These are phyloP conservation scores for Beauveria rudraprayagi DNA, from an alignment of 2,329 filamentous ascomycete species.

Conservation along the genomic window DNA sequence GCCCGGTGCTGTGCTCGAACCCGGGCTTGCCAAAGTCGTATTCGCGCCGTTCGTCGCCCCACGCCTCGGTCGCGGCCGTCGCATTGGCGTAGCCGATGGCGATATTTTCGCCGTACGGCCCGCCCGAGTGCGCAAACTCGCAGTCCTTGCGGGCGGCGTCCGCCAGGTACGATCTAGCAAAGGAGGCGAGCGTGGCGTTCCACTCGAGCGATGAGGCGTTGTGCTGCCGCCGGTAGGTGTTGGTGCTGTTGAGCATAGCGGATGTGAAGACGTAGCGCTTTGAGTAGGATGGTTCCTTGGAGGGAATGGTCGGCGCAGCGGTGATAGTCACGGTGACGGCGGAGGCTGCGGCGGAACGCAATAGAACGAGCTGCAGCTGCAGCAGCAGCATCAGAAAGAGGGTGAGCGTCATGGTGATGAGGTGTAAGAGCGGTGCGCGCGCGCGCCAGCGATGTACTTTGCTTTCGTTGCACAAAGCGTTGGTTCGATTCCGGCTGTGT, in stretches of 20 bases:
- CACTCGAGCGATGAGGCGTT: conserved; percentile 51
- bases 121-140: conserved; percentile 47
- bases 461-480: no score
- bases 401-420: neutral
- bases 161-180: conserved; percentile 43
- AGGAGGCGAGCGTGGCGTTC: conserved; percentile 55
- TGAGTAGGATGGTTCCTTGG: conserved; percentile 26
- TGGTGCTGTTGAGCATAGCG: conserved; percentile 58
- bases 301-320: conserved; percentile 24
- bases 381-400: neutral
- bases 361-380: neutral
- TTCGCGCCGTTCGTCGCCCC: conserved; percentile 45
- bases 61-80: conserved; percentile 52
- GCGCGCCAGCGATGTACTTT: neutral
- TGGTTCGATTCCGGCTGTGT: no score
- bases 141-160: conserved; percentile 26
- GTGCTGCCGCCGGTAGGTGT: conserved; percentile 56
- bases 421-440: neutral
- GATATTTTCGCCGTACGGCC: conserved; percentile 67
- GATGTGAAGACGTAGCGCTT: conserved; percentile 32
- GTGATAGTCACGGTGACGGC: conserved; percentile 24
- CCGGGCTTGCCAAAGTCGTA: conserved; percentile 53
- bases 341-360: neutral
- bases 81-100: conserved; percentile 58
- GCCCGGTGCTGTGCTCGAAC: conserved; percentile 55